Evolutionary conservation across 2,329 filamentous ascomycete genomes (phyloP).

Genomic region (Emydomyces testavorans): DNA sequence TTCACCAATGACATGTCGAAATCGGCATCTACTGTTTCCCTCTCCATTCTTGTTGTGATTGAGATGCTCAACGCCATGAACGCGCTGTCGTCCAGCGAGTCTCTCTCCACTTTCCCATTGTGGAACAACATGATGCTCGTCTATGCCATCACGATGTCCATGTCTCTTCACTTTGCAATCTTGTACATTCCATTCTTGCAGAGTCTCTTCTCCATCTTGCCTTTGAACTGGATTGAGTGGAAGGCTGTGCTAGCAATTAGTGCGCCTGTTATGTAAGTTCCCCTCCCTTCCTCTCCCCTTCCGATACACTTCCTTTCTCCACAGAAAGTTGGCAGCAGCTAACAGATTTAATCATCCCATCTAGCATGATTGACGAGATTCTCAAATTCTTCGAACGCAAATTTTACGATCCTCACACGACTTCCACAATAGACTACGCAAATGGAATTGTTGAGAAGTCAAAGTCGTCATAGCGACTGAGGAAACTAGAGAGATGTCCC

Average conservation of each 20-base stretch:
- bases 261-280: slow-evolving; percentile 74
- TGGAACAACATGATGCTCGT: slow-evolving; percentile 99
- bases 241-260: slow-evolving; percentile 80
- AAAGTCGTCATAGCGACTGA: slow-evolving; percentile 26
- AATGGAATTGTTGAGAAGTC: slow-evolving; percentile 27
- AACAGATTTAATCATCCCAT: neutral
- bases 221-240: slow-evolving; percentile 79
- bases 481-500: neutral
- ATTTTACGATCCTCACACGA: slow-evolving; percentile 40
- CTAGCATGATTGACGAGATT: slow-evolving; percentile 66
- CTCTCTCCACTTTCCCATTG: slow-evolving; percentile 80
- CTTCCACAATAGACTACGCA: slow-evolving; percentile 1
- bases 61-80: slow-evolving; percentile 99
- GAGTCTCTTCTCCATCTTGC: slow-evolving; percentile 77
- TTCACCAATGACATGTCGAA: slow-evolving; percentile 78
- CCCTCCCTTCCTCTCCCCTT: neutral
- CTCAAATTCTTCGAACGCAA: slow-evolving; percentile 67
- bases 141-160: slow-evolving; percentile 83
- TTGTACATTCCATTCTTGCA: slow-evolving; percentile 87
- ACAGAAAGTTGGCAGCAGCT: neutral
- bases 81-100: slow-evolving; percentile 88
- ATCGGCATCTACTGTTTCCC: slow-evolving; percentile 80
- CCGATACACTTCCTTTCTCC: neutral
- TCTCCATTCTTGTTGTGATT: slow-evolving; percentile 86
- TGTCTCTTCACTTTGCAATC: slow-evolving; percentile 88